Conservation (phyloP, 2,329 filamentous ascomycete genomes). For the Aspergillus sp. region DNA sequence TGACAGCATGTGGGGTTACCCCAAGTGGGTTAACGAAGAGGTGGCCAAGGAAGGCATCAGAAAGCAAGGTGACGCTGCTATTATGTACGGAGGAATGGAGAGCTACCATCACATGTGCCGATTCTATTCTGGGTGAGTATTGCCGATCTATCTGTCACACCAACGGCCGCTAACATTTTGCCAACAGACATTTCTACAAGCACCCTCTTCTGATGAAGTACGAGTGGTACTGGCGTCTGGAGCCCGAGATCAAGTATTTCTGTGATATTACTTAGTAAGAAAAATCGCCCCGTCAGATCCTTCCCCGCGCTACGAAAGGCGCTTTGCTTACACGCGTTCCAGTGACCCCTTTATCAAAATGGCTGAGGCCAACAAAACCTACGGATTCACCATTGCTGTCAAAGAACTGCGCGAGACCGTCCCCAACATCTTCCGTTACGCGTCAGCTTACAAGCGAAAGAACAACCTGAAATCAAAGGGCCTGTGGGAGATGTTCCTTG, state of each 20-base stretch:
- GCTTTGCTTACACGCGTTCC: constrained; percentile 30
- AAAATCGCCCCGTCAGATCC: constrained; percentile 8
- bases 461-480: constrained; percentile 90
- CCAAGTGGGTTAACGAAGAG: constrained; percentile 92
- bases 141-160: too few relatives aligned
- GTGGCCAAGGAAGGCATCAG: constrained; percentile 94
- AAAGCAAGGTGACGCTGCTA: constrained; percentile 93
- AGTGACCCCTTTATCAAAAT: constrained; percentile 96
- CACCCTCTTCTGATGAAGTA: constrained; percentile 93
- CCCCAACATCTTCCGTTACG: constrained; percentile 97
- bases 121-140: constrained; percentile 89
- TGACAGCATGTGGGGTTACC: constrained; percentile 89
- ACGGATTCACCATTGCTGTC: constrained; percentile 97
- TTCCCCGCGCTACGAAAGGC: neutral
- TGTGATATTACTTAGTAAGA: constrained; percentile 97
- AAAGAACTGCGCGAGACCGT: constrained; percentile 98
- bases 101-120: constrained; percentile 99
- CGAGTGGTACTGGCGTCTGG: constrained; percentile 99
- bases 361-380: constrained; percentile 93
- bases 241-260: constrained; percentile 99
- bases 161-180: constrained; percentile 18
- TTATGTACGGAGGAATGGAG: constrained; percentile 99
- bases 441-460: constrained; percentile 92
- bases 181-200: constrained; percentile 84
- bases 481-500: constrained; percentile 98